Percentiles rank a stretch among this genome's conserved stretches.
phyloP scores from a whole-genome alignment of 768 basidiomycete species.

The Agrocybe pediades region DNA sequence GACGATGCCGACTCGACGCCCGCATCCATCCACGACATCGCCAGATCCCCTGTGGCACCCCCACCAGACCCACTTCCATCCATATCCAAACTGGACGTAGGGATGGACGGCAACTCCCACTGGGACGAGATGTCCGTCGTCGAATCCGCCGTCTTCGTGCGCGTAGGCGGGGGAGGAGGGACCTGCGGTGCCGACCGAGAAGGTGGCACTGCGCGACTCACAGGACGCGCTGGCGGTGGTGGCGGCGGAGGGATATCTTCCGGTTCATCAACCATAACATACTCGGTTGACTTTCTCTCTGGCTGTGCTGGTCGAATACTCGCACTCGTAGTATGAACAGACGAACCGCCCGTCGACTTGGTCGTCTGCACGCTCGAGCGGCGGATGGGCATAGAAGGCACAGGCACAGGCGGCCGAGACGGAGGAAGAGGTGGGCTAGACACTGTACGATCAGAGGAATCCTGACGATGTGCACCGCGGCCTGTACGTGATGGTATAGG shows the following conservation, averaged over 20 bases:
- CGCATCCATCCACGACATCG: constrained; percentile 68
- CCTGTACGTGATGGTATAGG: constrained; percentile 53
- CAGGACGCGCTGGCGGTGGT: constrained; percentile 49
- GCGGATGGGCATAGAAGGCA: constrained; percentile 35
- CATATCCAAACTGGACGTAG: constrained; percentile 49
- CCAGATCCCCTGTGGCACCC: constrained; percentile 42
- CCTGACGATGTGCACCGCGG: constrained; percentile 25
- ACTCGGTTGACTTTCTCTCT: too few species aligned
- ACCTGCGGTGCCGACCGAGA: constrained; percentile 33
- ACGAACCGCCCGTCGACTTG: constrained; percentile 39
- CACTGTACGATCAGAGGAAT: constrained; percentile 15
- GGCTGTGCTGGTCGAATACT: too few species aligned
- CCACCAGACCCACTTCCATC: constrained; percentile 39
- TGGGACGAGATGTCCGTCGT: constrained; percentile 46
- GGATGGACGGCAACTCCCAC: constrained; percentile 70
- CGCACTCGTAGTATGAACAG: constrained; percentile 24
- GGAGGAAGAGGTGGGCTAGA: constrained; percentile 35
- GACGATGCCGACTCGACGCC: constrained; percentile 24
- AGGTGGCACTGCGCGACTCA: constrained; percentile 42
- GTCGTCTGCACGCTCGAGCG: constrained; percentile 39
- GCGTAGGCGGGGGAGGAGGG: constrained; percentile 24
- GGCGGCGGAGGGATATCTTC: constrained; percentile 46
- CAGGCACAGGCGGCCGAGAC: constrained; percentile 52
- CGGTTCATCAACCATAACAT: constrained; percentile 66
- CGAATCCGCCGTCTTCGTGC: constrained; percentile 25